Evolutionary conservation across 73 alveolate genomes (phyloP), one percentile per base, ranked within the genome.

Genomic region (Loxodes magnus): DNA sequence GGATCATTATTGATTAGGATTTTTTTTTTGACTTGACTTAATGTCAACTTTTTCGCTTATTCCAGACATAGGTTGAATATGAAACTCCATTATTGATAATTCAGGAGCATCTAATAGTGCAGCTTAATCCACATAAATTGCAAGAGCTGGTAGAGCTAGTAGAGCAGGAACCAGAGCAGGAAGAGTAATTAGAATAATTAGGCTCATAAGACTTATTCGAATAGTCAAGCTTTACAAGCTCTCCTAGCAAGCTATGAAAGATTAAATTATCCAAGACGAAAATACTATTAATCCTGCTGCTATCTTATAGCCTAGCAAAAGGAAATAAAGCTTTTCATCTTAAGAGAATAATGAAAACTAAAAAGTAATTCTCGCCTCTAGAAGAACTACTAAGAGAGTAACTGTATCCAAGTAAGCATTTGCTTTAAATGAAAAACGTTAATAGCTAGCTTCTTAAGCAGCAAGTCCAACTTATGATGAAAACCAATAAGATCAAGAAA

Each of bases 21-120:
- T n/a, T n/a, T n/a, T n/a, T 66, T 86, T 82, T 43, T 86, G 93
- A 93, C 70, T 86, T 3, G 97, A 86, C 62, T 52, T 83, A 5
- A 28, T 86, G 19, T 63, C 97, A 9, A 86, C 97, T 2, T 38
- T 82, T 0, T 86, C 97, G 4, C 51, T 86, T 73, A 21, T 86
- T 9, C 53, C 77, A 21, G 97, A 86, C 56, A 67, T 86, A 38
- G 94, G 94, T 4, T 83, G 92, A 90, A 51, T 79, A 5, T 43
- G 43, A 68, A 56, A 82, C 30, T 64, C 62, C 22, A 56, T 71
- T 10, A 17, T 72, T 19, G n/a, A n/a, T n/a, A n/a, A n/a, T n/a
- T n/a, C n/a, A n/a, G n/a, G 87, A 2, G 58, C 80, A 0, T 33
- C 62, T 19, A 57, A 82, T 33, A 75, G 69, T 48, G 63, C 67